Conservation (phyloP, 495 filamentous ascomycete genomes). For the Penicillium ochrochloron region DNA sequence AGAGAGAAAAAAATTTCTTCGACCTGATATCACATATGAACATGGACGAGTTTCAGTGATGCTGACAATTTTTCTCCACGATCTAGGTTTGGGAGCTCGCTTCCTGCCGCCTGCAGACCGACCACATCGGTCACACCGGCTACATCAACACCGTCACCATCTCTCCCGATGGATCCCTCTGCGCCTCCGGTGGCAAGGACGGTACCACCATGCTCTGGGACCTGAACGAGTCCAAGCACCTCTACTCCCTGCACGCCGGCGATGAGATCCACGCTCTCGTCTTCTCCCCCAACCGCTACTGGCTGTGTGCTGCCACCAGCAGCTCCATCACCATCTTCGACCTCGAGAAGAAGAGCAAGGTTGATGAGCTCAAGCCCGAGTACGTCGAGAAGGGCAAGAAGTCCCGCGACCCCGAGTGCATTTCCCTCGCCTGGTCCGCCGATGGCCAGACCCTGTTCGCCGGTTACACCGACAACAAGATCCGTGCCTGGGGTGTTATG, state of each 20-base stretch:
- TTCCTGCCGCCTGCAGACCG: slow-evolving; percentile 98
- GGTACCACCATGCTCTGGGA: slow-evolving; percentile 99
- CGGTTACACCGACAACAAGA: slow-evolving; percentile 99
- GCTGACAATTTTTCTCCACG: slow-evolving; percentile 33
- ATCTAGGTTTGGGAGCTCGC: slow-evolving; percentile 97
- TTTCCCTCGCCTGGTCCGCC: slow-evolving; percentile 94
- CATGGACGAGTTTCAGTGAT: slow-evolving; percentile 15
- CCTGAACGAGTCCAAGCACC: slow-evolving; percentile 99
- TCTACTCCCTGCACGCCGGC: slow-evolving; percentile 98
- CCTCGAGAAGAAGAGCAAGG: slow-evolving; percentile 99
- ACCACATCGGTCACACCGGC: slow-evolving; percentile 99
- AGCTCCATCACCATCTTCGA: slow-evolving; percentile 99
- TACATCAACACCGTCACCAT: slow-evolving; percentile 99
- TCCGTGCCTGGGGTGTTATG: slow-evolving; percentile 99
- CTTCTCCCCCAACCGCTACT: slow-evolving; percentile 99
- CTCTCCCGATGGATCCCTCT: slow-evolving; percentile 98
- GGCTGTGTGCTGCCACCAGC: slow-evolving; percentile 97
- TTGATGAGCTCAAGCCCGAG: slow-evolving; percentile 99
- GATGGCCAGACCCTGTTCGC: slow-evolving; percentile 99
- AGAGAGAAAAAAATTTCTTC: slow-evolving; percentile 23
- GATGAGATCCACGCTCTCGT: slow-evolving; percentile 99
- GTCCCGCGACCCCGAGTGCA: slow-evolving; percentile 97
- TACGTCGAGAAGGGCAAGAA: slow-evolving; percentile 97
- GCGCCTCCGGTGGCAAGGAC: slow-evolving; percentile 99
- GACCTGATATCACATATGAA: slow-evolving; percentile 13